Evolutionary conservation across 169 alveolate genomes (phyloP), one percentile per base, ranked within the genome.

Genomic region (Eimeria necatrix): DNA sequence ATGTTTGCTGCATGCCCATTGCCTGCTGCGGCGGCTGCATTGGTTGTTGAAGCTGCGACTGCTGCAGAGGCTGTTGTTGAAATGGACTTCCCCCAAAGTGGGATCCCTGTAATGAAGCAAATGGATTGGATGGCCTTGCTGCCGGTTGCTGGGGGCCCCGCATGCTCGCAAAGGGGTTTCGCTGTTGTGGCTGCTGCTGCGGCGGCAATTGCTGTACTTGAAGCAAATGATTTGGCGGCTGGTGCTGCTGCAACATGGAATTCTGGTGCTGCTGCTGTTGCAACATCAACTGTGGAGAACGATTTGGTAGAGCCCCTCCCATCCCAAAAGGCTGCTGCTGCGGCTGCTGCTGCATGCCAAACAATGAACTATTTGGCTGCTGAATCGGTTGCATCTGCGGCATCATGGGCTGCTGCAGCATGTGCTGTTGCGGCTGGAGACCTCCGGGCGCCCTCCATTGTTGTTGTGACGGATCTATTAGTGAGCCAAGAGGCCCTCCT

Each of bases 91-190:
- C 73, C 56, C 74, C 90, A 56, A 12, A 81, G 73, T 53, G 90
- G 22, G 90, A 56, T 49, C 90, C 90, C 52, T 81, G 90, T 18
- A 81, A 9, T 14, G 74, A 81, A 51, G 90, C 90, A 56, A 81
- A 81, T 24, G 90, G 90, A 53, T 81, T 81, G 74, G 90, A 81
- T 20, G 90, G 74, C 24, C 90, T 52, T 56, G 90, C 90, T 7
- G 74, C 90, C 41, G 90, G 74, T 22, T 81, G 90, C 74, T 81
- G 90, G 56, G 90, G 90, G 53, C 90, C 90, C 53, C 90, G 16
- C 90, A 81, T 81, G 90, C 90, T 81, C 56, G 90, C 90, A 51
- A 81, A 81, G 74, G 90, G 90, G 90, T 81, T 81, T 14, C 71
- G 32, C 73, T 81, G 90, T 32, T 81, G 90, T n/a, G 89, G 73